These are phyloP conservation scores for Diplodia scrobiculata DNA, from an alignment of 2,329 filamentous ascomycete species.

Conservation along the genomic window DNA sequence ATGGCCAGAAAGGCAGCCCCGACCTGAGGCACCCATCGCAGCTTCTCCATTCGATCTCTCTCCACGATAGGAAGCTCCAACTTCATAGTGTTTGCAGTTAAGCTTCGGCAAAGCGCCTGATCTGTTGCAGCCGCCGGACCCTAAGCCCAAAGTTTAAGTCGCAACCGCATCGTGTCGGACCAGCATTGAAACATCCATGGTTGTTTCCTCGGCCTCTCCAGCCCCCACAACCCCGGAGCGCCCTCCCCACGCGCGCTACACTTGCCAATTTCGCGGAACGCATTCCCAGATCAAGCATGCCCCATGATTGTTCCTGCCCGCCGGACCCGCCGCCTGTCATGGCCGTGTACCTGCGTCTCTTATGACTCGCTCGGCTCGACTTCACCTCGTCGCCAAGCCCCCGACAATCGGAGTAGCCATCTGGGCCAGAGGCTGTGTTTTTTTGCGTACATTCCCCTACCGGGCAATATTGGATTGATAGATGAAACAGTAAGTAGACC, in stretches of 20 bases:
- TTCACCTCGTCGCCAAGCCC: slow-evolving; percentile 3
- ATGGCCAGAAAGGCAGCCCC: slow-evolving; percentile 8
- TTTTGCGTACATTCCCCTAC: slow-evolving; percentile 16
- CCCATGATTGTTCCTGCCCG: neutral
- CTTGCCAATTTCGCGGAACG: neutral
- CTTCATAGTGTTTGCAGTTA: neutral
- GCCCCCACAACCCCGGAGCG: neutral
- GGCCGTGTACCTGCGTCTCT: slow-evolving; percentile 11
- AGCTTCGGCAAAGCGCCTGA: neutral
- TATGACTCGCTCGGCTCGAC: slow-evolving; percentile 5
- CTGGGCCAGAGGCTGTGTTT: slow-evolving; percentile 2
- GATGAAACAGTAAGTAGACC: slow-evolving; percentile 12
- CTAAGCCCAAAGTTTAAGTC: neutral
- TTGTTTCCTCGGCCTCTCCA: neutral
- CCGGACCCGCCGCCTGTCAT: slow-evolving; percentile 1
- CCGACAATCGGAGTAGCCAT: slow-evolving; percentile 11
- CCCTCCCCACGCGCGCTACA: neutral
- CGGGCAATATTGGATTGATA: neutral
- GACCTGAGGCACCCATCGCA: neutral
- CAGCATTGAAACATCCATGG: neutral
- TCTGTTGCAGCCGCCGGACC: neutral
- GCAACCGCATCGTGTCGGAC: neutral
- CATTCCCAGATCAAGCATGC: slow-evolving; percentile 19
- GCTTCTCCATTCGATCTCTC: slow-evolving; percentile 10
- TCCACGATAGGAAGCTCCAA: slow-evolving; percentile 1